Evolutionary conservation across 768 basidiomycete species (phyloP).

Genomic region (Xerocomus spinulosus): DNA sequence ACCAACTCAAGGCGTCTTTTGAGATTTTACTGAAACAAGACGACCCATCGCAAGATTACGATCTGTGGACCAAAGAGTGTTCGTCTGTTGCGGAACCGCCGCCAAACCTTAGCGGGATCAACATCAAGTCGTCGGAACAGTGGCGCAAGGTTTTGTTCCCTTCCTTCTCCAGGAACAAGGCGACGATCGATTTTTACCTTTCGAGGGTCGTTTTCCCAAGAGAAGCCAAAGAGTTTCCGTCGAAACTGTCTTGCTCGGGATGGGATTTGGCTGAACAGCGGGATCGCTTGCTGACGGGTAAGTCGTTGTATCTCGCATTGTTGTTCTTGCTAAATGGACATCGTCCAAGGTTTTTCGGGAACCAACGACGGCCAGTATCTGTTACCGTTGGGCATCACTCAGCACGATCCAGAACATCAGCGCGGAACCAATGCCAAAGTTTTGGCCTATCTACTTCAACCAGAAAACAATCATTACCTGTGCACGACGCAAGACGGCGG

Average conservation of each 20-base stretch:
- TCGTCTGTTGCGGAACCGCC: slow-evolving; percentile 15
- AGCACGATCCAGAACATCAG: slow-evolving; percentile 19
- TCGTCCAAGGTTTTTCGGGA: slow-evolving; percentile 19
- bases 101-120: slow-evolving; percentile 17
- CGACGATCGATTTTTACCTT: slow-evolving; percentile 25
- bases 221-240: slow-evolving; percentile 19
- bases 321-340: not conserved
- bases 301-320: not conserved
- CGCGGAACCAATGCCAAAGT: slow-evolving; percentile 15
- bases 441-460: slow-evolving; percentile 18
- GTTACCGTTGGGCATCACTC: slow-evolving; percentile 26
- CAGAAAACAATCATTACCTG: slow-evolving; percentile 20
- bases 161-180: slow-evolving; percentile 16
- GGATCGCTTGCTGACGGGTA: slow-evolving; percentile 18
- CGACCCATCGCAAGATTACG: too few relatives aligned
- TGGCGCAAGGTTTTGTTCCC: slow-evolving; percentile 10
- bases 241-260: slow-evolving; percentile 21
- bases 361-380: slow-evolving; percentile 28
- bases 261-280: slow-evolving; percentile 27
- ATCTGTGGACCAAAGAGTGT: slow-evolving; percentile 13
- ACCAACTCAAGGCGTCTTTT: slow-evolving; percentile 18
- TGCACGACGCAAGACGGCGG: not conserved
- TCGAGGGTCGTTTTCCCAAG: slow-evolving; percentile 25
- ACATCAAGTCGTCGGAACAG: slow-evolving; percentile 23
- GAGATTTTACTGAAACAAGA: slow-evolving; percentile 16